Conservation (phyloP, 2,329 filamentous ascomycete species). For the Phialophora verrucosa region DNA sequence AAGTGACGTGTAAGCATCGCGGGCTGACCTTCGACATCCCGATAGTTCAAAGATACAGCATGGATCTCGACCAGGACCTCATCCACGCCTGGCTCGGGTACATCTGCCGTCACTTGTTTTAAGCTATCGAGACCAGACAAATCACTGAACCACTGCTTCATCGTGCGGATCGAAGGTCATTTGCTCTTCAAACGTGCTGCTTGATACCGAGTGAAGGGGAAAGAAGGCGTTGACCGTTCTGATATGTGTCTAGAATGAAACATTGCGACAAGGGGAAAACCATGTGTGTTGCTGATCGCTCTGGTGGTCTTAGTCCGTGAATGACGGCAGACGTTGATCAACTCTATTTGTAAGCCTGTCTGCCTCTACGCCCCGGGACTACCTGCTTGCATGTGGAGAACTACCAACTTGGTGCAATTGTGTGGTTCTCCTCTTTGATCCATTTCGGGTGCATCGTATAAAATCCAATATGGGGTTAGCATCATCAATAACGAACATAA, state of each 20-base stretch:
- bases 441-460: neutral
- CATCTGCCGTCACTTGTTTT: neutral
- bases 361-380: neutral
- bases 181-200: neutral
- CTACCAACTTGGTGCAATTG: neutral
- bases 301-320: neutral
- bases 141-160: slow-evolving; percentile 8
- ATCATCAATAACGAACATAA: neutral
- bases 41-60: slow-evolving; percentile 57
- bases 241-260: neutral
- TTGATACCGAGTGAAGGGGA: neutral
- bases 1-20: neutral
- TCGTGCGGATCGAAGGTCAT: neutral
- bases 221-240: neutral
- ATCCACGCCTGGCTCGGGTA: slow-evolving; percentile 49
- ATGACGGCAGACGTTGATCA: neutral
- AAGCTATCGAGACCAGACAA: slow-evolving; percentile 1
- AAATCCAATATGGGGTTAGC: neutral
- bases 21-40: slow-evolving; percentile 49
- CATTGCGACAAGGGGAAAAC: neutral
- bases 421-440: neutral
- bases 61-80: slow-evolving; percentile 68
- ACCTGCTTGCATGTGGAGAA: neutral
- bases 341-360: neutral
- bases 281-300: neutral